phyloP scores from a whole-genome alignment of 345 rosid genomes.

The Eutrema heterophyllum region DNA sequence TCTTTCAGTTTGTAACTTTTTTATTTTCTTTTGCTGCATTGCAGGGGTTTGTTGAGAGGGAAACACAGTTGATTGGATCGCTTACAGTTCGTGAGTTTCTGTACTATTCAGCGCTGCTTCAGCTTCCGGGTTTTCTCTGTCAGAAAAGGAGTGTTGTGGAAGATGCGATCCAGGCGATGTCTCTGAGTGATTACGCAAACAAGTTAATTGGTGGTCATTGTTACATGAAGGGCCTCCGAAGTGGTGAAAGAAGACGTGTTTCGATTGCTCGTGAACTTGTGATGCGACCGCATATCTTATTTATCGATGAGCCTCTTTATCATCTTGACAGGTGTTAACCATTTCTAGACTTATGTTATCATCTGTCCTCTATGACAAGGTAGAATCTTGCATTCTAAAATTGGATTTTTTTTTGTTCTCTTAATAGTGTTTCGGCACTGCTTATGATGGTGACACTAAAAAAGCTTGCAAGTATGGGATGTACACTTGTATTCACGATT shows the following conservation, averaged over 20 bases:
- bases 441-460: constrained; percentile 99
- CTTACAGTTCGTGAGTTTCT: constrained; percentile 91
- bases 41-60: constrained; percentile 93
- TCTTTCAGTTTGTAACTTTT: background rate
- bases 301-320: constrained; percentile 97
- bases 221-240: constrained; percentile 84
- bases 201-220: constrained; percentile 97
- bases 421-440: constrained; percentile 85
- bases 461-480: constrained; percentile 96
- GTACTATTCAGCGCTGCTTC: constrained; percentile 94
- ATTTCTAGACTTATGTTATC: background rate
- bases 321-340: constrained; percentile 74
- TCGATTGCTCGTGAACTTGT: constrained; percentile 98
- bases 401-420: background rate
- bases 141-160: constrained; percentile 87
- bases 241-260: constrained; percentile 96
- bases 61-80: constrained; percentile 72
- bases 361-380: background rate
- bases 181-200: constrained; percentile 83
- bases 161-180: constrained; percentile 99
- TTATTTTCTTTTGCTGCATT: background rate
- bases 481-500: constrained; percentile 88
- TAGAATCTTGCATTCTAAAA: background rate
- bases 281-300: constrained; percentile 86
- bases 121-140: constrained; percentile 93